Evolutionary conservation across 345 rosid genomes (phyloP).

Genomic region (Sapria himalayana): DNA sequence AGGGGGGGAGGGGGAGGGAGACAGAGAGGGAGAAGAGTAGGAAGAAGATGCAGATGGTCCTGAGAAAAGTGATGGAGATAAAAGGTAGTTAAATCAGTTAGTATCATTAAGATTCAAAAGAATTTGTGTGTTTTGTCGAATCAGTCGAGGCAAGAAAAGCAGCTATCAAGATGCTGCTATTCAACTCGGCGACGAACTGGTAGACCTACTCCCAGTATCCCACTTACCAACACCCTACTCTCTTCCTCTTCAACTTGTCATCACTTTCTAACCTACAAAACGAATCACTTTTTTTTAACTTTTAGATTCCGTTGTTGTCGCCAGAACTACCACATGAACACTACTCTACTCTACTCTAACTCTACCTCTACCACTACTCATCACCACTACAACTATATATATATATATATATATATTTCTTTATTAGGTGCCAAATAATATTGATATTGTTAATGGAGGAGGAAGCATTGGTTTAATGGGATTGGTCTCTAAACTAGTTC

Average conservation of each 20-base stretch:
- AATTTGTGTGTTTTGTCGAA: conserved; percentile 78
- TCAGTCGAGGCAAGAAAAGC: conserved; percentile 67
- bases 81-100: conserved; percentile 18
- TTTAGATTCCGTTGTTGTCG: no score
- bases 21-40: background rate
- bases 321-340: no score
- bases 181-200: conserved; percentile 73
- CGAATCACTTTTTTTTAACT: no score
- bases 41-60: conserved; percentile 9
- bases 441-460: conserved; percentile 98
- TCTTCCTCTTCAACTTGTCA: no score
- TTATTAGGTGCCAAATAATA: conserved; percentile 75
- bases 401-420: conserved; percentile 1
- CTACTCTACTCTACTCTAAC: no score
- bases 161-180: conserved; percentile 83
- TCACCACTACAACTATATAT: no score
- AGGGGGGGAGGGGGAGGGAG: conserved; percentile 8
- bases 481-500: conserved; percentile 95
- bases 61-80: conserved; percentile 20
- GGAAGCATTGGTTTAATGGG: conserved; percentile 99
- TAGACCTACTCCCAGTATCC: no score
- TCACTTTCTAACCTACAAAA: no score
- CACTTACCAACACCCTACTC: no score
- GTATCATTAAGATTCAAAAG: conserved; percentile 46
- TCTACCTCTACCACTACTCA: no score